Evolutionary conservation across 768 basidiomycete species (phyloP), one percentile per base, ranked within the genome.

Genomic region (Boletales sp.): DNA sequence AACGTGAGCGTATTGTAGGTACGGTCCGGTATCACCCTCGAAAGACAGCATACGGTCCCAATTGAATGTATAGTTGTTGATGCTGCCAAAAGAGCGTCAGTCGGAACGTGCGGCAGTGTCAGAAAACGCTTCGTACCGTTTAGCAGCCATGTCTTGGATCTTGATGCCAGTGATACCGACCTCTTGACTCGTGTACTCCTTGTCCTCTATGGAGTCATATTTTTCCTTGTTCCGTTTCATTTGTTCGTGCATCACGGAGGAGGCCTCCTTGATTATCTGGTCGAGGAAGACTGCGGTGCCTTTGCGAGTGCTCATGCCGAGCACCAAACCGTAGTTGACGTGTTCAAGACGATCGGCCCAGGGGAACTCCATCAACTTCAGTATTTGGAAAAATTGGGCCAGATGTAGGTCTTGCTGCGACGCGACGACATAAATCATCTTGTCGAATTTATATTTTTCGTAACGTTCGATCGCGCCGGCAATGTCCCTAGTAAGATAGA

Each of bases 91-190:
- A 21, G 13, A 32, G 37, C 0, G 35, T 39, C n/a, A 45, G 34
- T 37, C 6, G 15, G n/a, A 1, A 1, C 19, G n/a, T 4, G n/a
- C 4, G 14, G 19, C 3, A 12, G 29, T 19, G 2, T 52, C 21
- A 48, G 47, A 40, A 35, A 11, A 48, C 81, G n/a, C n/a, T n/a
- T n/a, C n/a, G 40, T 55, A 93, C 93, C 93, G 76, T 68, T 92
- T 95, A 13, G 91, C 92, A 38, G 87, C 80, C 92, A 95, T 94
- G 65, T 97, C 94, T 69, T 99, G 97, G 52, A 99, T 94, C 75
- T 97, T 98, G 57, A 99, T 87, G 3, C 92, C 93, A 0, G 92
- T 88, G 60, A 97, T 92, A 17, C 94, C 97, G 42, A 97, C 84
- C 68, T 95, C 89, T 54, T 78, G 76, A 50, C 82, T 80, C 40